Base-by-base conservation (phyloP, 768 basidiomycete species). In the Pholiota molesta region DNA sequence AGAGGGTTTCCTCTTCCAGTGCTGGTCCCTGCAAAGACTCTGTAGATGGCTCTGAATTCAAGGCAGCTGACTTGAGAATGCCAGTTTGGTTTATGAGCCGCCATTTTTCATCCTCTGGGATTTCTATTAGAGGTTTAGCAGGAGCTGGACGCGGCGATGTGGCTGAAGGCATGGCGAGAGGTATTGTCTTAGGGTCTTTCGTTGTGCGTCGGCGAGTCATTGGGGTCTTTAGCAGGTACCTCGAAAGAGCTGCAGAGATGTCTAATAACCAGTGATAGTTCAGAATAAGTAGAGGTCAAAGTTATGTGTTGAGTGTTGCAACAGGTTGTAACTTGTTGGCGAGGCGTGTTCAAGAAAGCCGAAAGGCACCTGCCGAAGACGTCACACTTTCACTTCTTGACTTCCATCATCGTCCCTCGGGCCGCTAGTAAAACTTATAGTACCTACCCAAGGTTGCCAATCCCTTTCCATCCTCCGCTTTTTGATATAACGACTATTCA, bases 101-200 rank as follows among this genome's bases (percentile, higher is more conserved):
- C 90, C 88, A 89, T 79, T 93, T 85, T 71, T 94, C 92, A 1
- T 89, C 86, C 69, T 91, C 86, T 3, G 90, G 71, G 39, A 94
- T 86, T 39, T 87, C 81, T 47, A 83, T 68, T 17, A 77, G 54
- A 33, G 75, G 72, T 57, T 73, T 71, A 40, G 55, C 58, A 40
- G 68, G 63, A n/a, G 52, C 39, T n/a, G 52, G 16, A 17, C 51
- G 49, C 16, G 47, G 23, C 44, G 63, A 40, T 47, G 49, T 40
- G 28, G 57, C 57, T 5, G 69, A 68, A 52, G 69, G 66, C 13
- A 66, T 59, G 42, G 54, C 55, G 35, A 67, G 65, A 29, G 66
- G 62, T 31, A 66, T 60, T 5, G 60, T 47, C 60, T 51, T 52
- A 23, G 35, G 55, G 21, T 26, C 54, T 63, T 55, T 66, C 42